Evolutionary conservation across 768 basidiomycete genomes (phyloP).

Genomic region (Tephrocybe rancida): DNA sequence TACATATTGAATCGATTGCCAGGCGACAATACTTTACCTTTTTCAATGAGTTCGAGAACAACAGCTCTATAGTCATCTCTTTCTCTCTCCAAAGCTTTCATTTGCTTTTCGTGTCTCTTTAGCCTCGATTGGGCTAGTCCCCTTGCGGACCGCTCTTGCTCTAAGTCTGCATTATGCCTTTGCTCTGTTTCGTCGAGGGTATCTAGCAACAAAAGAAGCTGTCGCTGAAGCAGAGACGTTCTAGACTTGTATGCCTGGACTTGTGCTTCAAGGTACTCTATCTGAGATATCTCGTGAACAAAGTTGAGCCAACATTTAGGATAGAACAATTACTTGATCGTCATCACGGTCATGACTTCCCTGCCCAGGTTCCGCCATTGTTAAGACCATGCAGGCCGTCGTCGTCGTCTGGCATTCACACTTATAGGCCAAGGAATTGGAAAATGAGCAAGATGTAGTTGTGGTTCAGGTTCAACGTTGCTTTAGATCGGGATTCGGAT

Average conservation of each 20-base stretch:
- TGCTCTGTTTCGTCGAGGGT: slow-evolving; percentile 11
- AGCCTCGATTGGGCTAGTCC: slow-evolving; percentile 7
- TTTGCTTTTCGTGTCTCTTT: neutral
- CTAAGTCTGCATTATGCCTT: slow-evolving; percentile 12
- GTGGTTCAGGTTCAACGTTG: too few species aligned
- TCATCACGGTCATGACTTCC: too few species aligned
- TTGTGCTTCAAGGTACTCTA: slow-evolving; percentile 25
- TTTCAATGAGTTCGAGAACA: slow-evolving; percentile 48
- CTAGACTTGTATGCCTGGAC: slow-evolving; percentile 18
- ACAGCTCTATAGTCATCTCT: slow-evolving; percentile 49
- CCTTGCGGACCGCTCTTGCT: slow-evolving; percentile 3
- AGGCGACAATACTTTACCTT: slow-evolving; percentile 38
- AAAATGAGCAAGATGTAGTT: too few species aligned
- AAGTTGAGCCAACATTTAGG: too few species aligned
- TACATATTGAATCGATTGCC: neutral
- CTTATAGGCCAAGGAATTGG: too few species aligned
- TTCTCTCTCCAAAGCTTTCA: slow-evolving; percentile 33
- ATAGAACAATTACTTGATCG: too few species aligned
- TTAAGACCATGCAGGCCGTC: too few species aligned
- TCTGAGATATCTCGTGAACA: neutral
- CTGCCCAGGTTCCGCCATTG: neutral
- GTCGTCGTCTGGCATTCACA: too few species aligned
- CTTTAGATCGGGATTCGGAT: neutral
- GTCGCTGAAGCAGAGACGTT: slow-evolving; percentile 21
- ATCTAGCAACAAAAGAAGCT: slow-evolving; percentile 19